phyloP scores from a whole-genome alignment of 176 grass and related monocot species.

The Panicum miliaceum region DNA sequence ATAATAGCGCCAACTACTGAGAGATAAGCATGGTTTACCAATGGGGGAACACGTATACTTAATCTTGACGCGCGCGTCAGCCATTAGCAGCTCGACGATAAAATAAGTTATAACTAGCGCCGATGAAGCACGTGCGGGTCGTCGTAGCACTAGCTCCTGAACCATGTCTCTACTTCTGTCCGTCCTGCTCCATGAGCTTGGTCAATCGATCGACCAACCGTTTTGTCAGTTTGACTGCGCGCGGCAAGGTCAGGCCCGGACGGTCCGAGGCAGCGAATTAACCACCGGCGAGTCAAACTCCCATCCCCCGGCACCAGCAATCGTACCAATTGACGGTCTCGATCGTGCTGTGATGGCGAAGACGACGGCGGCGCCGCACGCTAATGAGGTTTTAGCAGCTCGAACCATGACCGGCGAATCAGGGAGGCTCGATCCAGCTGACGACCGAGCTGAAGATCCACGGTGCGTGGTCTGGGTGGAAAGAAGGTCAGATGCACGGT shows the following conservation, averaged over 20 bases:
- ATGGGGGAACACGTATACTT: neutral
- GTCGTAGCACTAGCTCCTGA: neutral
- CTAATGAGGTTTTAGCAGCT: neutral
- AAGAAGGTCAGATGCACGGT: neutral
- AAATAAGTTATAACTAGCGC: neutral
- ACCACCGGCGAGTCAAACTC: neutral
- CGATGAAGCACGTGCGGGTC: neutral
- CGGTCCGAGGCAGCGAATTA: neutral
- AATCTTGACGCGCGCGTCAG: neutral
- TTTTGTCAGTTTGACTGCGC: neutral
- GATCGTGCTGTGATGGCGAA: neutral
- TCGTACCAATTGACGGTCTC: neutral
- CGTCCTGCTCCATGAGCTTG: neutral
- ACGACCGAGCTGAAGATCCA: neutral
- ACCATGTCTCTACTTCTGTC: neutral
- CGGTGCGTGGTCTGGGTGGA: neutral
- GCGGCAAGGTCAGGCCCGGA: neutral
- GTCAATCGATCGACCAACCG: neutral
- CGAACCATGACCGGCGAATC: neutral
- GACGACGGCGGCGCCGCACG: neutral
- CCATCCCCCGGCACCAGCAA: too few species aligned
- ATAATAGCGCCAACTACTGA: neutral
- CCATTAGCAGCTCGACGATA: neutral
- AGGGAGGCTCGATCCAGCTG: neutral
- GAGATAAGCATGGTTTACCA: neutral